A percentile compares a stretch with the other conserved stretches of the same genome.
Conservation (phyloP, 345 rosid genomes). For the Kernera saxatilis region DNA sequence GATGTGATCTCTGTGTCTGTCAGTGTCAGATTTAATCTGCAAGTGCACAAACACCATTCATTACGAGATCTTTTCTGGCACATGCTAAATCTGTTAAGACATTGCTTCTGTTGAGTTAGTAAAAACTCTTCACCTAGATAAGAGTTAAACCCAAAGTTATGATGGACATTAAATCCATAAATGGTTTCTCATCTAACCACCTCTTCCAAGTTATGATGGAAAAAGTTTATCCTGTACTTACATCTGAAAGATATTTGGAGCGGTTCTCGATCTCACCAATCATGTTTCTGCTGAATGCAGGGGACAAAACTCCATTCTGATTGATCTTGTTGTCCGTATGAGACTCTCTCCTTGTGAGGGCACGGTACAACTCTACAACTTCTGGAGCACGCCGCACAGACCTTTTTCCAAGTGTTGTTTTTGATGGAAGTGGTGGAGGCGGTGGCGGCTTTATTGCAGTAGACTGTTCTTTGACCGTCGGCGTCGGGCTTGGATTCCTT, state of each 20-base stretch:
- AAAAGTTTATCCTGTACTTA: conserved; percentile 38
- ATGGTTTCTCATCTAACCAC: not conserved
- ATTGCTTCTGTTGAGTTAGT: not conserved
- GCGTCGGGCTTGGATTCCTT: conserved; percentile 38
- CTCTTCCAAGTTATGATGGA: not conserved
- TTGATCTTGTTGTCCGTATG: conserved; percentile 42
- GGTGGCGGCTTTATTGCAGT: conserved; percentile 45
- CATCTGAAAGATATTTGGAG: conserved; percentile 79
- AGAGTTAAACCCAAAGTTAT: not conserved
- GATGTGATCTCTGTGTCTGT: conserved; percentile 64
- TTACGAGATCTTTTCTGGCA: not conserved
- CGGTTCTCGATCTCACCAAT: conserved; percentile 98
- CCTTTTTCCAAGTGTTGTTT: conserved; percentile 39
- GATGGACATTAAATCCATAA: not conserved
- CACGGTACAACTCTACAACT: conserved; percentile 78
- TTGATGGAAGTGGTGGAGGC: conserved; percentile 73
- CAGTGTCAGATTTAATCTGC: conserved; percentile 88
- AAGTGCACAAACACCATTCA: conserved; percentile 4
- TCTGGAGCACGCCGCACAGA: conserved; percentile 76
- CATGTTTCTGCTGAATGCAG: conserved; percentile 57
- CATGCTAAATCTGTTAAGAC: not conserved
- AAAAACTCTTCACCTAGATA: not conserved
- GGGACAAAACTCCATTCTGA: conserved; percentile 31
- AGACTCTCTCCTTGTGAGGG: conserved; percentile 63
- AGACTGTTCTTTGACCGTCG: conserved; percentile 17